Conservation (phyloP, 108 stramenopile species). For the Cyclotella cryptica region DNA sequence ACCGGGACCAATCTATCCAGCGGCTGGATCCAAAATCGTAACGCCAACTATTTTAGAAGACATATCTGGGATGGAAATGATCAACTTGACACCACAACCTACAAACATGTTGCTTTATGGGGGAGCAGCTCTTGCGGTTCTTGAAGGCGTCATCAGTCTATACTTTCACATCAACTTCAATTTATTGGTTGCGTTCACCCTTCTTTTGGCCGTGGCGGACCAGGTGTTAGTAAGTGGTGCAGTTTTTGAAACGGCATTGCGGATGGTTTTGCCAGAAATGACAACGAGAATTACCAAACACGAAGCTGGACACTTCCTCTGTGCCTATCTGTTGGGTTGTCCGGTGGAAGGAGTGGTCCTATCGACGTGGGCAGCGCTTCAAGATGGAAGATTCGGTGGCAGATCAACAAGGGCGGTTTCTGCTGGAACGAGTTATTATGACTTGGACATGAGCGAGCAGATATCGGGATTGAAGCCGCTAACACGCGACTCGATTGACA, state of each 20-base stretch:
- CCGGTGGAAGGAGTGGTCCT: constrained; percentile 92
- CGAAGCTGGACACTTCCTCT: constrained; percentile 94
- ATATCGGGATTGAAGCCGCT: constrained; percentile 65
- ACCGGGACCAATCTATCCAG: constrained; percentile 49
- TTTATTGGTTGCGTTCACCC: constrained; percentile 64
- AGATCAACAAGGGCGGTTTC: constrained; percentile 52
- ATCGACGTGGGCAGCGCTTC: constrained; percentile 80
- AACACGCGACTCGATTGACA: constrained; percentile 85
- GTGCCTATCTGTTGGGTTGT: constrained; percentile 93
- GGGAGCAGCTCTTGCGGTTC: constrained; percentile 59
- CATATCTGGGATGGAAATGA: constrained; percentile 77
- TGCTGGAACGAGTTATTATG: constrained; percentile 94
- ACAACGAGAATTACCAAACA: constrained; percentile 82
- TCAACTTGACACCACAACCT: constrained; percentile 75
- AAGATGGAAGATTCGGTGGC: constrained; percentile 79
- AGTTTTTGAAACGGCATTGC: constrained; percentile 70
- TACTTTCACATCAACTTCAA: constrained; percentile 67
- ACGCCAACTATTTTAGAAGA: constrained; percentile 71
- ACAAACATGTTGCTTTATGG: constrained; percentile 78
- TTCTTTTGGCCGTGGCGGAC: constrained; percentile 64
- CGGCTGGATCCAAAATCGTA: constrained; percentile 72
- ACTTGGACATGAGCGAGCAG: constrained; percentile 75
- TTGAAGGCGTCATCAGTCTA: constrained; percentile 66
- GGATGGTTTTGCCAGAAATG: constrained; percentile 65
- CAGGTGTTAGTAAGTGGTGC: constrained; percentile 80